These are phyloP conservation scores for Plasmodium knowlesi DNA, from an alignment of 169 alveolate genomes.

Conservation along the genomic window DNA sequence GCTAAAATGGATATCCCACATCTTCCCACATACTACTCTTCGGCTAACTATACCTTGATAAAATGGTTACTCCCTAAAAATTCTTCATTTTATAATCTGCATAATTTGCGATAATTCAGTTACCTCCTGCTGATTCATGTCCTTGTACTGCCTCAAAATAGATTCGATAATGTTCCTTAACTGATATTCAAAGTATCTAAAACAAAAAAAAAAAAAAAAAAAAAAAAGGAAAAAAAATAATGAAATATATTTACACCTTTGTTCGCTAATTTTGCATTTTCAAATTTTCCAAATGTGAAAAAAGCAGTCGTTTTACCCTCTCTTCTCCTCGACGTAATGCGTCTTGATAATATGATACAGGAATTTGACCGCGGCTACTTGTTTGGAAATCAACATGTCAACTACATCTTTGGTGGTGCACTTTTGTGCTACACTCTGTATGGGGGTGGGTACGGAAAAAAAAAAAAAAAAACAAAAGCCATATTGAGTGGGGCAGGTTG, in stretches of 20 bases:
- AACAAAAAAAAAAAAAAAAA: background rate
- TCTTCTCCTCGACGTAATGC: constrained; percentile 20
- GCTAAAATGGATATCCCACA: background rate
- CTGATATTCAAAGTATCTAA: constrained; percentile 36
- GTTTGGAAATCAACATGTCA: constrained; percentile 22
- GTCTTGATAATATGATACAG: constrained; percentile 27
- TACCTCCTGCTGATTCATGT: constrained; percentile 21
- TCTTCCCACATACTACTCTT: background rate
- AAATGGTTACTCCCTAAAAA: background rate
- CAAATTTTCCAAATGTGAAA: background rate
- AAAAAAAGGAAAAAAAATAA: background rate
- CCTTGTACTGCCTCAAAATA: constrained; percentile 17
- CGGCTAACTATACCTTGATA: background rate
- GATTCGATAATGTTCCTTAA: constrained; percentile 60
- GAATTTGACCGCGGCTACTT: constrained; percentile 46
- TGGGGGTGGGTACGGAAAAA: background rate
- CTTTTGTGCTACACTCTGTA: constrained; percentile 63
- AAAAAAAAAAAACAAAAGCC: constrained; percentile 14
- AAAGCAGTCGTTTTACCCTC: constrained; percentile 1
- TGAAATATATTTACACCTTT: background rate
- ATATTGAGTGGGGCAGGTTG: background rate
- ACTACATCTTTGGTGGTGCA: constrained; percentile 25
- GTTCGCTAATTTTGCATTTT: background rate
- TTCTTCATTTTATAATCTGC: constrained; percentile 23
- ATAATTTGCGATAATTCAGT: constrained; percentile 47